A percentile compares a stretch with the other conserved stretches of the same genome.
Conservation (phyloP, 768 basidiomycete genomes). For the Hericium coralloides region DNA sequence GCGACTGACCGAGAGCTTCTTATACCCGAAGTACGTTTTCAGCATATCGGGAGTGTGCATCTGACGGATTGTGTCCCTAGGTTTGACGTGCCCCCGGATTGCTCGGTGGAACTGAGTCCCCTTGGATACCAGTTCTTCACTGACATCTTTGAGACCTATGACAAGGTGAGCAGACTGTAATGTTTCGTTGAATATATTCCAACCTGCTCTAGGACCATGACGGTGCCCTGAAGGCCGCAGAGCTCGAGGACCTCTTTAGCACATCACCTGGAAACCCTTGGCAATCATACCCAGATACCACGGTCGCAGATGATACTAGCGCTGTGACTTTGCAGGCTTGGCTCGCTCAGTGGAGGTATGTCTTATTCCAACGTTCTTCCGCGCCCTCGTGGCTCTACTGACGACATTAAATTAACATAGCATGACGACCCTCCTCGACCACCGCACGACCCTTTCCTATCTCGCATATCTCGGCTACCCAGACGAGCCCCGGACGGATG, state of each 20-base stretch:
- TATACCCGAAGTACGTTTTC: constrained; percentile 71
- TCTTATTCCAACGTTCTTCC: constrained; percentile 11
- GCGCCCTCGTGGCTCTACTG: not conserved
- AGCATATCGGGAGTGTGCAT: not conserved
- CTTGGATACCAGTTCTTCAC: constrained; percentile 95
- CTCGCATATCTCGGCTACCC: constrained; percentile 94
- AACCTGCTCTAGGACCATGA: constrained; percentile 69
- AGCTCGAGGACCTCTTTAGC: constrained; percentile 83
- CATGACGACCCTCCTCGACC: constrained; percentile 96
- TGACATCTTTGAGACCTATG: constrained; percentile 90
- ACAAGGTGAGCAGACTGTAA: constrained; percentile 51
- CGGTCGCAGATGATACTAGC: constrained; percentile 77
- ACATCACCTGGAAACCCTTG: constrained; percentile 96
- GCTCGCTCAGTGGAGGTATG: constrained; percentile 95
- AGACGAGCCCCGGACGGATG: constrained; percentile 66
- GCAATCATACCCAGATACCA: constrained; percentile 90
- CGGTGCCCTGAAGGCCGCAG: constrained; percentile 76
- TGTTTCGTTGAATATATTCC: not conserved
- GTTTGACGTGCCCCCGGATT: constrained; percentile 89
- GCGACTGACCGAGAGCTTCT: constrained; percentile 77
- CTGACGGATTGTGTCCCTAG: constrained; percentile 29
- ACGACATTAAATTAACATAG: constrained; percentile 29
- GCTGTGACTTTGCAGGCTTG: constrained; percentile 95
- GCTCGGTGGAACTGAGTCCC: constrained; percentile 92
- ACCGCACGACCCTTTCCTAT: constrained; percentile 85